Base-by-base conservation (phyloP, 805 yeast species). In the Priceomyces fermenticarens region DNA sequence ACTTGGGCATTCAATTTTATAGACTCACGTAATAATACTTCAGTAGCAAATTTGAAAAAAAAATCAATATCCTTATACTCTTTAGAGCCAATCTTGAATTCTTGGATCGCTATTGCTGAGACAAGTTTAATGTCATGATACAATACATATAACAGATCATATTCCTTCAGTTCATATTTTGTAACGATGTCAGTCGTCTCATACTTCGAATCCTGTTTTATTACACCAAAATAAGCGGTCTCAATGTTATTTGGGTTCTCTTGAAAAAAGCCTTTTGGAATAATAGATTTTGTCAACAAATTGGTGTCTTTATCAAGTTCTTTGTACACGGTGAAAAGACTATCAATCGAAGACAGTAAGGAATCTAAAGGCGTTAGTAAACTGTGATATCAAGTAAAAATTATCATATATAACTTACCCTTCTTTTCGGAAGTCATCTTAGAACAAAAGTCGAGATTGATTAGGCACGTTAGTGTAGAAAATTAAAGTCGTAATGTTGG, bases 41-140 rank as follows among this genome's bases (percentile, higher is more conserved):
- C 89, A 3, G 80, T 72, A 1, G 83, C 62, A 43, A 80, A 75
- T 52, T 76, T 80, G 62, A 74, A 84, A 52, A 81, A 83, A 35
- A 70, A 71, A 54, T 86, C 91, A 36, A 82, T 70, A 44, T 72
- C 63, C 12, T 62, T 60, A 48, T 85, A 85, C 3, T 59, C 57
- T 3, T 61, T 52, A 1, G 77, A 57, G 1, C 85, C 84, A 13
- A 77, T 65, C 15, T 72, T 70, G 42, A 72, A 65, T 30, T 70
- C 63, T 32, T 70, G 63, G 17, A 84, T 68, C 28, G 68, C 60
- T n/a, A 70, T 52, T 10, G 77, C 70, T 29, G 81, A 65, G 0
- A 81, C 77, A 12, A 82, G 60, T 44, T 74, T 81, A 34, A 86
- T 54, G 57, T 86, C 95, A 53, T 85, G 91, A 51, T 70, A 85